Base-by-base conservation (phyloP, 1,139 yeast genomes). In the Saccharomycopsis crataegensis region DNA sequence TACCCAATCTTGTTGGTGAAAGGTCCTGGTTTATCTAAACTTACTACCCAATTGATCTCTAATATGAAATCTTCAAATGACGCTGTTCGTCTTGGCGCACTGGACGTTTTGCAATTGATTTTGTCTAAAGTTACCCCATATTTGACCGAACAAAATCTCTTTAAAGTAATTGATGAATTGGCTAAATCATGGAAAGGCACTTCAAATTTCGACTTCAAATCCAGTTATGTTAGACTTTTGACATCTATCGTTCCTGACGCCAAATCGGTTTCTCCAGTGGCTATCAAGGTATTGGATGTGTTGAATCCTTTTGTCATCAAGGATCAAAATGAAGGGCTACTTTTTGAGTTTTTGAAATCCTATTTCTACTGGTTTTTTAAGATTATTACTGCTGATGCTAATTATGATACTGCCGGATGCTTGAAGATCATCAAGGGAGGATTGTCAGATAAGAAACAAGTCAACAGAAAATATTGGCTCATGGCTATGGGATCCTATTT, bases 31-130 rank as follows among this genome's bases (percentile, higher is more conserved):
- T n/a, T 67, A 81, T 31, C 82, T 41, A 83, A 84, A 61, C 70
- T 89, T 32, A 67, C 84, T 42, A 56, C 76, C 0, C 84, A 85
- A 52, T 66, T 87, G n/a, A 69, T 86, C 42, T 68, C 86, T 3
- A 80, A 84, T 6, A 71, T 87, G 58, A 86, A 86, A 60, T 84
- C 95, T 6, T 72, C 91, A 1, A 91, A 89, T 60, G 86, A 79
- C 40, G 58, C 64, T 16, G 83, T 86, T 1, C 79, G 94, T 58
- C 64, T 63, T 2, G 79, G 79, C 34, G 79, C 93, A 2, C 65
- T 70, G 17, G 60, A 69, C 2, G 70, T 81, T 9, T 67, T 86
- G 36, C 8, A 45, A 46, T 44, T 36, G 7, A 17, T 53, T 12
- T 50, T 55, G 31, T 11, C 47, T 7, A 17, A 28, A 14, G 48